These are phyloP conservation scores for Pleoardoris graminearum DNA, from an alignment of 2,329 filamentous ascomycete species.

Conservation along the genomic window DNA sequence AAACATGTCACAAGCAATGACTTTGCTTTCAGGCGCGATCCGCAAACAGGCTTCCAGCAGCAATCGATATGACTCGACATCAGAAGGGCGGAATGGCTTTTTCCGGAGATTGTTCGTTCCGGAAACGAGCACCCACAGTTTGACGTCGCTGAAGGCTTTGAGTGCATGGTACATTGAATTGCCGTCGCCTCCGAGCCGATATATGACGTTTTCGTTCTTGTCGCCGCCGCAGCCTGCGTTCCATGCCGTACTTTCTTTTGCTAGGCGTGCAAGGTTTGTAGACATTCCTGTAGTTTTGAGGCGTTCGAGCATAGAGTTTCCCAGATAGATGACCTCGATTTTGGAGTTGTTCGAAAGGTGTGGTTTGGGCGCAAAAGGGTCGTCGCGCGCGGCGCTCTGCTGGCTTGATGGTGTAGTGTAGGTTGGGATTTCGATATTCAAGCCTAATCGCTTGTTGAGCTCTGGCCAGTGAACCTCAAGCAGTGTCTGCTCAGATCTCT, in stretches of 20 bases:
- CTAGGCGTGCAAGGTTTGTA: slow-evolving; percentile 10
- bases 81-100: slow-evolving; percentile 1
- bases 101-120: slow-evolving; percentile 19
- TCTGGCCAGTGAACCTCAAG: background rate
- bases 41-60: slow-evolving; percentile 13
- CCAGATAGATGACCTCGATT: slow-evolving; percentile 17
- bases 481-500: background rate
- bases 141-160: slow-evolving; percentile 7
- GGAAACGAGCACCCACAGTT: slow-evolving; percentile 16
- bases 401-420: background rate
- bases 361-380: slow-evolving; percentile 3
- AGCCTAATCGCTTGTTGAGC: background rate
- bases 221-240: slow-evolving; percentile 22
- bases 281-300: slow-evolving; percentile 18
- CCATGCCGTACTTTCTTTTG: slow-evolving; percentile 2
- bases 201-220: slow-evolving; percentile 15
- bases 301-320: slow-evolving; percentile 25
- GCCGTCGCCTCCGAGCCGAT: background rate
- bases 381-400: background rate
- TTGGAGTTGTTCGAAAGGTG: slow-evolving; percentile 12
- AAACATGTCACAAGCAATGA: slow-evolving; percentile 13
- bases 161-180: slow-evolving; percentile 9
- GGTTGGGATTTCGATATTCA: background rate
- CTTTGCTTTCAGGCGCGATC: slow-evolving; percentile 13
- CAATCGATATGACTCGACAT: slow-evolving; percentile 9